Conservation (phyloP, 441 rosid genomes). For the Populus trichocarpa region DNA sequence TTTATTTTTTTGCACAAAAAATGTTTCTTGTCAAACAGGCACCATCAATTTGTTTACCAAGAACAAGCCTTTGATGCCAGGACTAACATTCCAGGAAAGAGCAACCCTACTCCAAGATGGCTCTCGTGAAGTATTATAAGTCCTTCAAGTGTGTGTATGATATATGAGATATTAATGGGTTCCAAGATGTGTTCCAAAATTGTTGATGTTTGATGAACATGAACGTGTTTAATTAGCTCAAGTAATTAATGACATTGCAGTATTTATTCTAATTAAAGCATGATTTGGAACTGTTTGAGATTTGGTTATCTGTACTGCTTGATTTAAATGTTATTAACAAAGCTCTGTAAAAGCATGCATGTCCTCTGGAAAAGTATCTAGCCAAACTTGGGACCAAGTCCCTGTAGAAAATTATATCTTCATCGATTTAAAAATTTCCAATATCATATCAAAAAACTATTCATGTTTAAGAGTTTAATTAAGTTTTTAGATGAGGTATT, state of each 20-base stretch:
- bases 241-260: not conserved
- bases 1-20: not conserved
- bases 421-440: too few species aligned
- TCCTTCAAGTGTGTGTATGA: not conserved
- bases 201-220: not conserved
- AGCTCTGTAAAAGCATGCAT: not conserved
- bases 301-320: not conserved
- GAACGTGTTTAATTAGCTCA: not conserved
- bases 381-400: not conserved
- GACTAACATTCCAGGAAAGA: not conserved
- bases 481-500: too few species aligned
- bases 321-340: not conserved
- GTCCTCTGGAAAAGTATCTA: not conserved
- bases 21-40: slow-evolving; percentile 10
- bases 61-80: slow-evolving; percentile 6
- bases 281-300: not conserved
- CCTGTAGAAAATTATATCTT: not conserved
- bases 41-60: slow-evolving; percentile 5
- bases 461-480: too few species aligned
- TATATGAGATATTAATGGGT: too few species aligned
- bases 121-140: not conserved
- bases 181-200: too few species aligned
- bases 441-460: too few species aligned
- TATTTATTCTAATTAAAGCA: not conserved
- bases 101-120: slow-evolving; percentile 10